Base-by-base conservation (phyloP, 768 basidiomycete genomes). In the Zangia roseola region DNA sequence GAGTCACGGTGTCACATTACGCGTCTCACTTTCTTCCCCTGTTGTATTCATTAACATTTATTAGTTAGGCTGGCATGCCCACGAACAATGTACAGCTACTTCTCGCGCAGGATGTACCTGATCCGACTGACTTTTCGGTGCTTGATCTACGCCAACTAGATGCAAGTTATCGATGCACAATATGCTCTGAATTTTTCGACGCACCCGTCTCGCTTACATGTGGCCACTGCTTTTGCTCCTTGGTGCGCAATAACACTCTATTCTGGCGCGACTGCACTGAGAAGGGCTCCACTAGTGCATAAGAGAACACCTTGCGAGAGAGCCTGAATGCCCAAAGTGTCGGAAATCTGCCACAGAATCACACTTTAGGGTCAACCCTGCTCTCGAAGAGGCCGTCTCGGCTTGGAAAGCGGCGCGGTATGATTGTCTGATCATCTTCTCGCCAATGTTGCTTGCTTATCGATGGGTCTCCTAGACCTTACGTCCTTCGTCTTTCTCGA, bases 201-300 rank as follows among this genome's bases (percentile, higher is more conserved):
- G 88, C 77, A 0, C 91, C 91, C 5, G 83, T 92, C 23, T 81
- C 80, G 3, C 75, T 92, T 5, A 64, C 65, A 6, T 92, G 91
- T 60, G 90, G 88, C 1, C 91, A 93, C 59, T 84, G 82, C 40
- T 93, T 91, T 62, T 92, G 91, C 69, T 89, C 87, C 13, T 62
- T 79, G 59, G 88, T 89, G 54, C 57, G 83, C 61, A 35, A 40
- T 35, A 31, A 30, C 10, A n/a, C 19, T n/a, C 3, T 19, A 28
- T 17, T 48, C 21, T 30, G 54, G 30, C 40, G 12, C 36, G 40
- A 21, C 10, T 31, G 16, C 10, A 23, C 50, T 62, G 42, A 54
- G 26, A 44, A 31, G 28, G 42, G 24, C 40, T 31, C 39, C 19
- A 28, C 33, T 49, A 92, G 90, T 93, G 91, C 62, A 81, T 91